Evolutionary conservation across 768 basidiomycete genomes (phyloP).

Genomic region (Tricholoma matsutake): DNA sequence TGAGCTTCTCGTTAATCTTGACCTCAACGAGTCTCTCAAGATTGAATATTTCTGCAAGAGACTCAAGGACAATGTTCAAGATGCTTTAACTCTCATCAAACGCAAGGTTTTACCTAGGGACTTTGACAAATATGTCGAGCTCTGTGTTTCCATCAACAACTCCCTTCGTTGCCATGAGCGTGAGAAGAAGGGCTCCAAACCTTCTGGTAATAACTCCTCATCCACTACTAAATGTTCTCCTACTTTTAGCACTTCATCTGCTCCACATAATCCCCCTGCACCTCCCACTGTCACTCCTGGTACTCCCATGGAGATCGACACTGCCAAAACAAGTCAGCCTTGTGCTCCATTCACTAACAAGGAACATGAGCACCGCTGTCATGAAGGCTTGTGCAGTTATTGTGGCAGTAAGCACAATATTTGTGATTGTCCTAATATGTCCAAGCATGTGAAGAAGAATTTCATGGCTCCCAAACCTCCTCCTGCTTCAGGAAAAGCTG

Average conservation of each 20-base stretch:
- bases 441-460: not conserved
- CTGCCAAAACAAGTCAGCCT: too few species aligned
- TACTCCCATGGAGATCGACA: too few species aligned
- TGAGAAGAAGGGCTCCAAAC: constrained; percentile 8
- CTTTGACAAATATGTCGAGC: constrained; percentile 17
- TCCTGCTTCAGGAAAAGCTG: not conserved
- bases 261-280: too few species aligned
- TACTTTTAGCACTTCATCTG: too few species aligned
- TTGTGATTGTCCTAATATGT: not conserved
- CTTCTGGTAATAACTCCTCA: too few species aligned
- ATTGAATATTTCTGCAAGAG: constrained; percentile 30
- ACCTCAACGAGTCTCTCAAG: constrained; percentile 29
- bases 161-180: constrained; percentile 16
- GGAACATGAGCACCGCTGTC: not conserved
- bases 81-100: constrained; percentile 14
- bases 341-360: too few species aligned
- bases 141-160: constrained; percentile 25
- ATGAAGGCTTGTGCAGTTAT: constrained; percentile 1
- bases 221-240: too few species aligned
- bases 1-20: constrained; percentile 13
- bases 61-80: constrained; percentile 27
- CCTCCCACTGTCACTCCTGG: too few species aligned
- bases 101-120: constrained; percentile 9
- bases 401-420: constrained; percentile 9
- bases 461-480: not conserved